Evolutionary conservation across 2,329 filamentous ascomycete species (phyloP).

Genomic region (Talaromyces sp.): DNA sequence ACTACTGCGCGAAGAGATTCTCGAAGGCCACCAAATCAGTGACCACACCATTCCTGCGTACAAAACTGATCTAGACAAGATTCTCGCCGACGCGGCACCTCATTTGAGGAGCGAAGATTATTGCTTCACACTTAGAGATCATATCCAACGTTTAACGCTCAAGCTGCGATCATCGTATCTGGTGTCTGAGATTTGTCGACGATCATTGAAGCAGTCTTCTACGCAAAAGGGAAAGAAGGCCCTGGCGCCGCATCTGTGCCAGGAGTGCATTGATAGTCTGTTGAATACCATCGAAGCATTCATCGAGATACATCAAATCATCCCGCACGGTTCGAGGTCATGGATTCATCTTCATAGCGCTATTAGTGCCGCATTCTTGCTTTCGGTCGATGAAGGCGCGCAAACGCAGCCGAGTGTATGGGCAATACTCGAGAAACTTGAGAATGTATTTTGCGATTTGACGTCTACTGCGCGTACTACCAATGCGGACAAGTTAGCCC

Average conservation of each 20-base stretch:
- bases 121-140: slow-evolving; percentile 42
- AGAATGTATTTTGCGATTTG: slow-evolving; percentile 40
- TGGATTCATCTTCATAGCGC: slow-evolving; percentile 46
- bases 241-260: slow-evolving; percentile 37
- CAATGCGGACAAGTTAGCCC: background rate
- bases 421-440: slow-evolving; percentile 38
- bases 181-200: slow-evolving; percentile 57
- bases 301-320: slow-evolving; percentile 48
- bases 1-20: slow-evolving; percentile 54
- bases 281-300: slow-evolving; percentile 56
- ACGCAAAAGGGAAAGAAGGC: slow-evolving; percentile 36
- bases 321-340: slow-evolving; percentile 40
- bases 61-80: slow-evolving; percentile 52
- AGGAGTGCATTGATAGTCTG: slow-evolving; percentile 52
- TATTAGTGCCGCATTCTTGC: slow-evolving; percentile 44
- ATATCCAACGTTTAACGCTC: slow-evolving; percentile 56
- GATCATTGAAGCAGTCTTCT: slow-evolving; percentile 49
- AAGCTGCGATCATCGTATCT: slow-evolving; percentile 60
- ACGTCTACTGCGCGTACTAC: slow-evolving; percentile 30
- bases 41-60: slow-evolving; percentile 52
- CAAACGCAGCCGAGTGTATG: slow-evolving; percentile 38
- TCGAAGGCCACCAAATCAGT: slow-evolving; percentile 49
- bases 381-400: slow-evolving; percentile 42
- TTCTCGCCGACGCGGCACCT: slow-evolving; percentile 53
- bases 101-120: slow-evolving; percentile 51